These are phyloP conservation scores for Allium fistulosum DNA, from an alignment of 106 monocot species.

Conservation along the genomic window DNA sequence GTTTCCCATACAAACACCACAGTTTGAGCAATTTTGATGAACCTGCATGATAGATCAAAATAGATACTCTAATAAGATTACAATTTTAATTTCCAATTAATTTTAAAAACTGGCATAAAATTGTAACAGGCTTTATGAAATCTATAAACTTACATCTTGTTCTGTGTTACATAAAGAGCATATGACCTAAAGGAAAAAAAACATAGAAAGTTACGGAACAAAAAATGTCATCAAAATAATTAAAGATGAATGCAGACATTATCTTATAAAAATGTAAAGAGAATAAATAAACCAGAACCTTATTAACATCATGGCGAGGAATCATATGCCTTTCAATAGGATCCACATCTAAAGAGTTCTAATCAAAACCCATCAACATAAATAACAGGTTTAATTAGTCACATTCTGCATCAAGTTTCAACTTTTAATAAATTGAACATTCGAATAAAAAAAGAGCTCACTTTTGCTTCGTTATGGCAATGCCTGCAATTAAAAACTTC, in stretches of 20 bases:
- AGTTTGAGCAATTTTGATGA: conserved; percentile 54
- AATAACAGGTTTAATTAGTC: background rate
- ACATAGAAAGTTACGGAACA: background rate
- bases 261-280: background rate
- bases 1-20: conserved; percentile 67
- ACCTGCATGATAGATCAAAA: conserved; percentile 22
- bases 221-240: background rate
- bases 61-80: background rate
- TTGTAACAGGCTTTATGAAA: background rate
- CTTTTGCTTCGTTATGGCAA: conserved; percentile 90
- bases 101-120: background rate
- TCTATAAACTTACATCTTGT: conserved; percentile 61
- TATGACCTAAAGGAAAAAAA: conserved; percentile 50
- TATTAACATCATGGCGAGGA: conserved; percentile 61
- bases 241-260: background rate
- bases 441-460: conserved; percentile 2
- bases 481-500: conserved; percentile 80
- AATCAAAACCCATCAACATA: conserved; percentile 13
- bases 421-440: background rate
- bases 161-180: conserved; percentile 74
- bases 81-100: background rate
- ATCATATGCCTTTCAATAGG: conserved; percentile 55
- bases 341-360: conserved; percentile 63
- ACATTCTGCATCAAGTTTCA: background rate
- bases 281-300: conserved; percentile 26